A percentile compares a stretch with the other conserved stretches of the same genome.
Conservation (phyloP, 148 eudicot species). For the Suaeda aralocaspica region DNA sequence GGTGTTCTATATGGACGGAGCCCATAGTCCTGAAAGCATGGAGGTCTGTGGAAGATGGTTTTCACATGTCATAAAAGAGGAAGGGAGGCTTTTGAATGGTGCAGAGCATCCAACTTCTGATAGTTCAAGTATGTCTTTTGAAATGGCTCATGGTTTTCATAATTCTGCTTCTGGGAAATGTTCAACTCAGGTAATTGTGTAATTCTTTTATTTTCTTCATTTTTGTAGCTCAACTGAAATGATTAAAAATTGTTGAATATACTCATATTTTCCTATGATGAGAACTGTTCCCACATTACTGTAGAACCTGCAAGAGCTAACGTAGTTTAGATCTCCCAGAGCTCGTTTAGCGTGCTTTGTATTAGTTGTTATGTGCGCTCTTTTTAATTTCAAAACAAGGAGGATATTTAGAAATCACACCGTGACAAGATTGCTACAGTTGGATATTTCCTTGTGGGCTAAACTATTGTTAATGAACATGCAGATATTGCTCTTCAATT, state of each 20-base stretch:
- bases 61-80: constrained; percentile 51
- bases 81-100: constrained; percentile 27
- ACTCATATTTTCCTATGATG: too few species aligned
- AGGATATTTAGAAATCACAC: not conserved
- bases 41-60: constrained; percentile 97
- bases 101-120: constrained; percentile 23
- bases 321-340: not conserved
- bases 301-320: not conserved
- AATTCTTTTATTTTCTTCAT: not conserved
- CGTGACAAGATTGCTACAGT: not conserved
- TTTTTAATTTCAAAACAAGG: too few species aligned
- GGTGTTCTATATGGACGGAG: constrained; percentile 90
- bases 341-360: not conserved
- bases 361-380: not conserved
- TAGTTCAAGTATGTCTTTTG: constrained; percentile 29
- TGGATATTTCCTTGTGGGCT: constrained; percentile 11
- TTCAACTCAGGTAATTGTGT: constrained; percentile 59
- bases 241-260: not conserved
- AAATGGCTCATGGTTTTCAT: constrained; percentile 33
- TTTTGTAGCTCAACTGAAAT: not conserved
- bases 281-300: not conserved
- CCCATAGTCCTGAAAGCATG: constrained; percentile 99
- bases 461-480: constrained; percentile 18
- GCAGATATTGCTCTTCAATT: constrained; percentile 97
- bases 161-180: constrained; percentile 33